Base-by-base conservation (phyloP, 1,139 yeast species). In the Yamadazyma songkhlaensis region DNA sequence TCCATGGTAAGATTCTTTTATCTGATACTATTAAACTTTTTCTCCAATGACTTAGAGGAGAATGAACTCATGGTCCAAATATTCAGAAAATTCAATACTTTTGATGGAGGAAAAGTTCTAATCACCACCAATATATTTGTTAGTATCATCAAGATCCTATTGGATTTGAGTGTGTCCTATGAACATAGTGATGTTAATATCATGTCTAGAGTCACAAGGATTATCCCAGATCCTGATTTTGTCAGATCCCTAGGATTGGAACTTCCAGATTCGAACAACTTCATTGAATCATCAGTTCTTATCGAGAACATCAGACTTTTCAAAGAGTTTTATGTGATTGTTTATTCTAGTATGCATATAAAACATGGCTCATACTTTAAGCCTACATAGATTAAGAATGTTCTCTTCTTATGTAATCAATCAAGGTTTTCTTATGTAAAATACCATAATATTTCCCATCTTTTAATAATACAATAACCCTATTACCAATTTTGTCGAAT, bases 341-440 rank as follows among this genome's bases (percentile, higher is more conserved):
- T 21, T 9, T 34, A 34, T 17, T 34, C 25, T 25, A 31, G 31
- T 27, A 14, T 27, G 29, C 13, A 12, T 11, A 11, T 27, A 13
- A 27, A 27, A 27, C 12, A 27, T 25, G 10, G 10, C n/a, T 6
- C 14, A 27, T 27, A 14, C 10, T 13, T 12, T 14, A 14, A 27
- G 10, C 10, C 20, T 13, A 27, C 6, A 17, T 21, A 3, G 15
- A 21, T 26, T 17, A 17, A 4, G 20, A 29, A 4, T 31, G 35
- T n/a, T 39, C 48, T 29, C 59, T 49, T 40, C 71, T 52, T 39
- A 64, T 55, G 45, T 55, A 74, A 41, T 77, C 81, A 38, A 78
- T 72, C 47, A 77, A 72, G 33, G 67, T 67, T 54, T 79, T 79
- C 50, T 77, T 77, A 50, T 79, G 82, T 45, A 79, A 57, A 3